phyloP scores from a whole-genome alignment of 208 protist species.

The Leishmania turanica region DNA sequence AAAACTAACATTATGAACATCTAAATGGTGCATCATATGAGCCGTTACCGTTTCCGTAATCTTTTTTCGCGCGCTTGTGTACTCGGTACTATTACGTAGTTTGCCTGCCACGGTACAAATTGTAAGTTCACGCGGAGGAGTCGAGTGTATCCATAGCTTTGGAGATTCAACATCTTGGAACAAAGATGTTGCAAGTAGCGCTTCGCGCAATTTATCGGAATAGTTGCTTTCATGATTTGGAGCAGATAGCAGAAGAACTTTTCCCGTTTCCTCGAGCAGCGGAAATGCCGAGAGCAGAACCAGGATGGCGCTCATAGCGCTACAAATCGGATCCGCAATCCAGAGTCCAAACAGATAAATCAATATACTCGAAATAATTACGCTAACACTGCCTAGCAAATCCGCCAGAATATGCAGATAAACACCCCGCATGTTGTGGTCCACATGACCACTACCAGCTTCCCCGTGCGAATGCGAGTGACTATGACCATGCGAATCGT shows the following conservation, averaged over 20 bases:
- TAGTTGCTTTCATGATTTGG: conserved; percentile 35
- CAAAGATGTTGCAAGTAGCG: conserved; percentile 33
- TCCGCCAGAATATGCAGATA: conserved; percentile 92
- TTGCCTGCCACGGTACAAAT: conserved; percentile 49
- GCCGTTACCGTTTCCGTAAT: conserved; percentile 21
- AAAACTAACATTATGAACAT: conserved; percentile 23
- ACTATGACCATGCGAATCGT: conserved; percentile 61
- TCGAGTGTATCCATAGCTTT: conserved; percentile 66
- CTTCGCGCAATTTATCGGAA: conserved; percentile 16
- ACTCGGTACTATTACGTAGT: conserved; percentile 25
- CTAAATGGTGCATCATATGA: conserved; percentile 14
- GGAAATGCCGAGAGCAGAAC: conserved; percentile 80
- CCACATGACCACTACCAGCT: conserved; percentile 35
- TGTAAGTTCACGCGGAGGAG: conserved; percentile 53
- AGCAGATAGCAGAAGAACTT: conserved; percentile 61
- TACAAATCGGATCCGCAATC: conserved; percentile 83
- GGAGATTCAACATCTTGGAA: conserved; percentile 39
- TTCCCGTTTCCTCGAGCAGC: conserved; percentile 78
- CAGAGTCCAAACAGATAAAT: conserved; percentile 59
- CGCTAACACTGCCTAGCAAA: conserved; percentile 83
- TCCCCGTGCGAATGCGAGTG: conserved; percentile 53
- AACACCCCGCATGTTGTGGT: conserved; percentile 87
- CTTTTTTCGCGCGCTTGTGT: conserved; percentile 13
- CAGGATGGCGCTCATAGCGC: conserved; percentile 60
- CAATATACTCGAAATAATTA: conserved; percentile 83